Conservation (phyloP, 306 rosid species). For the Begonia peltatifolia region DNA sequence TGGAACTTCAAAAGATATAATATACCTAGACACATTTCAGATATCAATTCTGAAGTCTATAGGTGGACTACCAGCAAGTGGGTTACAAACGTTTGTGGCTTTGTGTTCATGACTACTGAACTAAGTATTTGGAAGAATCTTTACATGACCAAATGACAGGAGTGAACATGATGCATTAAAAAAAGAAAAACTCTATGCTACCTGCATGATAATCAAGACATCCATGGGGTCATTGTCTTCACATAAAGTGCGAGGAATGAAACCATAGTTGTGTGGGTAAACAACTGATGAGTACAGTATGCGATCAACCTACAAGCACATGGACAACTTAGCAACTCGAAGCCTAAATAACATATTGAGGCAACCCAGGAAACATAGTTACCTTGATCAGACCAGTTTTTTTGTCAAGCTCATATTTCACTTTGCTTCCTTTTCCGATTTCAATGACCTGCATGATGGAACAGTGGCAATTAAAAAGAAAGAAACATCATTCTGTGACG, state of each 20-base stretch:
- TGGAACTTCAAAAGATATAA: not conserved
- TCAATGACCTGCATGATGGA: slow-evolving; percentile 55
- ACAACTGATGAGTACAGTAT: slow-evolving; percentile 90
- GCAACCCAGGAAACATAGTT: slow-evolving; percentile 2
- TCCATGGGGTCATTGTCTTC: slow-evolving; percentile 89
- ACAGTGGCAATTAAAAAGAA: not conserved
- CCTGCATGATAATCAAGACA: slow-evolving; percentile 91
- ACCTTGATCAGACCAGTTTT: slow-evolving; percentile 81
- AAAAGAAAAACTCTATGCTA: slow-evolving; percentile 4
- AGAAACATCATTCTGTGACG: too few relatives aligned
- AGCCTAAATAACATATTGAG: not conserved
- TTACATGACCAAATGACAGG: too few relatives aligned
- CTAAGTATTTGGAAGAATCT: too few relatives aligned
- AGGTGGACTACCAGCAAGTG: too few relatives aligned
- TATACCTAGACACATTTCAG: too few relatives aligned
- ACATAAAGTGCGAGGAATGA: slow-evolving; percentile 85
- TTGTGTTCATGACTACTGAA: too few relatives aligned
- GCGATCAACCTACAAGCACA: slow-evolving; percentile 63
- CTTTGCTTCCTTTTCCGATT: slow-evolving; percentile 84
- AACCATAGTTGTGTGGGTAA: slow-evolving; percentile 93
- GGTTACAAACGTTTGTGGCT: too few relatives aligned
- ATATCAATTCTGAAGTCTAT: too few relatives aligned
- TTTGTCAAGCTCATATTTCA: slow-evolving; percentile 91
- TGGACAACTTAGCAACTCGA: slow-evolving; percentile 6
- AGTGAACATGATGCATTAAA: too few relatives aligned